Conservation (phyloP, 2,329 filamentous ascomycete genomes). For the Shiraia bambusicola region DNA sequence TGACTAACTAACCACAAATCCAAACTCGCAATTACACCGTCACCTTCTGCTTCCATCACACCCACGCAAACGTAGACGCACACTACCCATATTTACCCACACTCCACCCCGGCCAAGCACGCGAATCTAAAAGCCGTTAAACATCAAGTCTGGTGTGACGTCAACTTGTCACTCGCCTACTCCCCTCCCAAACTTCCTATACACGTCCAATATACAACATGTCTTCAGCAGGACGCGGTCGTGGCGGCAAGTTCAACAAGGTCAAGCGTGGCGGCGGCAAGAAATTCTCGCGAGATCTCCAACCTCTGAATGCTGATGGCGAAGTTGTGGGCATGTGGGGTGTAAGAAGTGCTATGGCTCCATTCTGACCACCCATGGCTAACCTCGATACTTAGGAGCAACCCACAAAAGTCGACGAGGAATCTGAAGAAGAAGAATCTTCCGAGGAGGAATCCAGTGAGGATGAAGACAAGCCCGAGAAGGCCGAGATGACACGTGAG, state of each 20-base stretch:
- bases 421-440: slow-evolving; percentile 44
- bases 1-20: slow-evolving; percentile 8
- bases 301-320: slow-evolving; percentile 84
- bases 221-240: slow-evolving; percentile 65
- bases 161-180: background rate
- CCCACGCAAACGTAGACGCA: slow-evolving; percentile 5
- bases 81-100: slow-evolving; percentile 4
- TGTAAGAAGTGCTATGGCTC: slow-evolving; percentile 52
- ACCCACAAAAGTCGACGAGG: slow-evolving; percentile 55
- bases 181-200: slow-evolving; percentile 3
- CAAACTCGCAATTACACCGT: slow-evolving; percentile 8
- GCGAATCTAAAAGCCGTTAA: slow-evolving; percentile 3
- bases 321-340: slow-evolving; percentile 89
- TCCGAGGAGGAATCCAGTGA: slow-evolving; percentile 49
- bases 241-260: slow-evolving; percentile 93
- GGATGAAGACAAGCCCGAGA: slow-evolving; percentile 46
- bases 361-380: slow-evolving; percentile 10
- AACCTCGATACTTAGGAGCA: slow-evolving; percentile 30
- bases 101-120: slow-evolving; percentile 1
- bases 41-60: background rate
- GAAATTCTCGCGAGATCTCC: slow-evolving; percentile 89
- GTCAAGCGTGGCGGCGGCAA: slow-evolving; percentile 92
- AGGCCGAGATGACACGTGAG: slow-evolving; percentile 73
- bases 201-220: slow-evolving; percentile 37
- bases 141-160: background rate